Conservation (phyloP, 805 yeast genomes). For the Wickerhamomyces subpelliculosus region DNA sequence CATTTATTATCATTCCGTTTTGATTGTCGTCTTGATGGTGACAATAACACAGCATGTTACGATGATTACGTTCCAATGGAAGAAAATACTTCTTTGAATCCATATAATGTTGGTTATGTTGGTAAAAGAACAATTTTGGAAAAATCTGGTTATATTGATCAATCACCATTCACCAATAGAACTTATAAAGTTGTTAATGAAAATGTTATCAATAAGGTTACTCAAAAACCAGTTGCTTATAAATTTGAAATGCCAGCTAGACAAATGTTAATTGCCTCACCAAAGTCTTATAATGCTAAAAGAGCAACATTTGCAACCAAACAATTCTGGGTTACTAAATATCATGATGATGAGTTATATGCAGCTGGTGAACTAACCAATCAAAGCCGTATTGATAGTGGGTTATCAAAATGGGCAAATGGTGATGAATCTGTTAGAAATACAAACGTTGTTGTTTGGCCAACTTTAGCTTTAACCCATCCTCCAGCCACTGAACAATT, state of each 20-base stretch:
- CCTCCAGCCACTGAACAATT: constrained; percentile 80
- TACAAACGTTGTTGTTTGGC: constrained; percentile 74
- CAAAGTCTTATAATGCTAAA: constrained; percentile 54
- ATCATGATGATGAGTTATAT: constrained; percentile 61
- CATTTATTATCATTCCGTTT: constrained; percentile 74
- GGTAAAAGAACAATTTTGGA: constrained; percentile 59
- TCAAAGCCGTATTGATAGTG: constrained; percentile 66
- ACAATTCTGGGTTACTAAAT: constrained; percentile 79
- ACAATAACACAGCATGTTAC: constrained; percentile 63
- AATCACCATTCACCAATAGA: constrained; percentile 70
- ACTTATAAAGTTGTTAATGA: constrained; percentile 72
- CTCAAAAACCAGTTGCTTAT: constrained; percentile 70
- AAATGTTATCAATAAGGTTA: constrained; percentile 58
- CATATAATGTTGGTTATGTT: constrained; percentile 63
- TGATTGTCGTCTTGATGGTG: constrained; percentile 80
- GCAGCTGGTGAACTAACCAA: constrained; percentile 87
- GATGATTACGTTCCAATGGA: constrained; percentile 65
- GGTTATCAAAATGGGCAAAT: constrained; percentile 65
- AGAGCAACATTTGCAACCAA: constrained; percentile 74
- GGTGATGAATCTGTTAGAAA: constrained; percentile 64
- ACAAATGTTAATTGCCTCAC: constrained; percentile 66
- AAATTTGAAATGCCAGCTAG: constrained; percentile 68
- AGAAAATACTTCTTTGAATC: constrained; percentile 45
- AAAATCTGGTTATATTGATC: constrained; percentile 65
- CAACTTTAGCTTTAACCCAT: constrained; percentile 75